Base-by-base conservation (phyloP, 192 early-diverging fungal species). In the Coemansia sp. region DNA sequence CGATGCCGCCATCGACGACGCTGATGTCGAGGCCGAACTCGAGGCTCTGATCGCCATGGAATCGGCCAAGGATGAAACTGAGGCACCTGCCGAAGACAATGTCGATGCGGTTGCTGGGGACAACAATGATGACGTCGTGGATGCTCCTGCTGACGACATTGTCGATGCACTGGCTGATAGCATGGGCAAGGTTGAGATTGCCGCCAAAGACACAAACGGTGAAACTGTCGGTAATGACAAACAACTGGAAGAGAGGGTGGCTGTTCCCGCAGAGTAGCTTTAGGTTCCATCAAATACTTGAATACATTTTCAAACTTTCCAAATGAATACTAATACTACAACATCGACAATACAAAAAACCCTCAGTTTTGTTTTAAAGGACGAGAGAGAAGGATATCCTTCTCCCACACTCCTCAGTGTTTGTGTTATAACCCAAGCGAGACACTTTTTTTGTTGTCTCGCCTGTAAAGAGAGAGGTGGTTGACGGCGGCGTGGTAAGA, bases 1-100 rank as follows among this genome's bases (percentile, higher is more conserved):
- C 4, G 61, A 8, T 56, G 73, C n/a, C n/a, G n/a, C n/a, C n/a
- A n/a, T n/a, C n/a, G n/a, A n/a, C n/a, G n/a, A 74, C 11, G 42
- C 19, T 17, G 74, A 69, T 64, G 59, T 81, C 17, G 79, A 81
- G 57, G 67, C 61, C 19, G 74, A 81, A 71, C 71, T 81, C 17
- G 74, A 76, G 21, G 74, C 67, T 10, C 35, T 81, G 56, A 13
- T 81, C 27, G 42, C 35, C 14, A 44, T 39, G 34, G 66, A 53
- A 6, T 41, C 3, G 46, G 13, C 37, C 9, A 54, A 51, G 1
- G 68, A 64, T 56, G 24, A 6, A 21, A 21, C 45, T 53, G 21
- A 17, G 27, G 36, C 42, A 10, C 39, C 9, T 6, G 39, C 9
- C 39, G 10, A 40, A 10, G 39, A 56, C n/a, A 41, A 19, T 17